These are phyloP conservation scores for Pseudocercospora fijiensis DNA, from an alignment of 2,329 filamentous ascomycete species.

Conservation along the genomic window DNA sequence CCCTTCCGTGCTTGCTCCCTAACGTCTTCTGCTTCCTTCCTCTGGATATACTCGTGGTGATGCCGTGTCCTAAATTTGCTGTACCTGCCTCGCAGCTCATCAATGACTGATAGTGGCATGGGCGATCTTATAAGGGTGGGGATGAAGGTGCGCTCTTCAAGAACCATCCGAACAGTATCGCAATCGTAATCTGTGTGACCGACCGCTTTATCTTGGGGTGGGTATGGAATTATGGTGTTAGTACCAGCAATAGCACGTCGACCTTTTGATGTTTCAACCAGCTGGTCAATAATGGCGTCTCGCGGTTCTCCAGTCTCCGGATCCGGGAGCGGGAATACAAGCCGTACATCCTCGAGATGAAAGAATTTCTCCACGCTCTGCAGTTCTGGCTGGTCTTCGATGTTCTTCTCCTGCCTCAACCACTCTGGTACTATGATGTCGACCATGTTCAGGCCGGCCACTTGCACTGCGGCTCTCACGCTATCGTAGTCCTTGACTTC, in stretches of 20 bases:
- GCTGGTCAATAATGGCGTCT: slow-evolving; percentile 70
- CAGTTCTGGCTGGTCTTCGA: slow-evolving; percentile 36
- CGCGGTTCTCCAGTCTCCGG: slow-evolving; percentile 61
- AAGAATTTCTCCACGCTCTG: slow-evolving; percentile 43
- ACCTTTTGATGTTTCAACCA: slow-evolving; percentile 32
- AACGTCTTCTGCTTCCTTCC: slow-evolving; percentile 61
- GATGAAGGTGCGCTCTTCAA: slow-evolving; percentile 72
- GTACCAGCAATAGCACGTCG: slow-evolving; percentile 63
- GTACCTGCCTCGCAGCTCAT: slow-evolving; percentile 83
- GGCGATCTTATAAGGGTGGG: slow-evolving; percentile 76
- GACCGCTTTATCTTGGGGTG: slow-evolving; percentile 42
- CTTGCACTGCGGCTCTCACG: slow-evolving; percentile 36
- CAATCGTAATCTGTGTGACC: slow-evolving; percentile 55
- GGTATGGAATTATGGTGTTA: slow-evolving; percentile 76
- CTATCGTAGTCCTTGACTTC: slow-evolving; percentile 58
- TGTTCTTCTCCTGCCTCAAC: slow-evolving; percentile 42
- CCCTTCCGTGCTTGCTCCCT: slow-evolving; percentile 47
- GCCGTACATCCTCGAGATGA: slow-evolving; percentile 69
- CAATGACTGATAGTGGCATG: slow-evolving; percentile 73
- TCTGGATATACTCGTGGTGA: slow-evolving; percentile 68
- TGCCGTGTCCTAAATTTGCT: slow-evolving; percentile 79
- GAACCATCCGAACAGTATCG: slow-evolving; percentile 75
- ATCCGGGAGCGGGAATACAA: slow-evolving; percentile 74
- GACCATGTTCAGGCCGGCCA: slow-evolving; percentile 46
- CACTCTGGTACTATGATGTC: slow-evolving; percentile 46